Base-by-base conservation (phyloP, 306 rosid species). In the Prunus salicina region DNA sequence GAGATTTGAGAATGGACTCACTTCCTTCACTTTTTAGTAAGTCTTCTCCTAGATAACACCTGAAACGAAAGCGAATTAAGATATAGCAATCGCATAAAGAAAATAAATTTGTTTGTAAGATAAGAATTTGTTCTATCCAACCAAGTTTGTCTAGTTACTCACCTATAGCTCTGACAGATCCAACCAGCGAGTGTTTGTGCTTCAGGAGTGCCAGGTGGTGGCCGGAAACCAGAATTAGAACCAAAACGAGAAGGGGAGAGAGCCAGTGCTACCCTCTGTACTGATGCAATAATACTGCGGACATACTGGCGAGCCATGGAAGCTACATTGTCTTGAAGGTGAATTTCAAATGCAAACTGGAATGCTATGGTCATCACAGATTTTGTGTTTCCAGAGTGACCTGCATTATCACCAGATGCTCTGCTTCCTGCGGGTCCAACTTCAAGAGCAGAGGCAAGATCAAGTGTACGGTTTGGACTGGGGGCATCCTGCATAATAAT, bases 341-440 rank as follows among this genome's bases (percentile, higher is more conserved):
- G 97, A 76, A 87, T 82, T 74, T 92, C 97, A 76, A 87, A 95
- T 72, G 97, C 97, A 79, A 95, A 92, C 79, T 95, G 99, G 87
- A 95, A 95, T 46, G 99, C 99, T 69, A 95, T 95, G 76, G 99
- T 95, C 99, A 95, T 92, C 70, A 95, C 98, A 76, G 99, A 95
- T 82, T 95, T 95, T 72, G 93, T 79, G 80, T 73, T 90, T 34
- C 96, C 96, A 30, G 82, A 83, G 56, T 83, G 81, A 22, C 87
- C 89, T 72, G 89, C 79, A 66, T 60, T 87, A 38, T 87, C 95
- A 50, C 93, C 91, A 14, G 87, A 76, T 53, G 88, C 76, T 84
- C 89, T 88, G 84, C 81, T 89, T 66, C 92, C 93, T 64, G 93
- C 69, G 4, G 90, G 84, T 84, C 97, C 97, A 70, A 92, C 87